These are phyloP conservation scores for Nitzschia sp. DNA, from an alignment of 108 stramenopile genomes.

Conservation along the genomic window DNA sequence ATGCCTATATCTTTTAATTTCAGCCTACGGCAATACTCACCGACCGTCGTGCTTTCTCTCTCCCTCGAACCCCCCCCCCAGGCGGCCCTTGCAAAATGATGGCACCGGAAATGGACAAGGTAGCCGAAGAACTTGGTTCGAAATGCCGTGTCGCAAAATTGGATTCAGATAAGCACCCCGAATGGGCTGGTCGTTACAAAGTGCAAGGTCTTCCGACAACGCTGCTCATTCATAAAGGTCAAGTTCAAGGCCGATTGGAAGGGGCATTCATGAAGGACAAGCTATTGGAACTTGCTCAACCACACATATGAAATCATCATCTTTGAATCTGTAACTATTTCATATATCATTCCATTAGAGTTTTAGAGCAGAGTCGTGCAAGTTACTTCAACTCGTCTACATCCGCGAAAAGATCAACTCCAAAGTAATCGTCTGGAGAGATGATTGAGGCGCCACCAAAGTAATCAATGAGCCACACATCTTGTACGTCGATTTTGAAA, in stretches of 20 bases:
- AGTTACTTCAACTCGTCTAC: neutral
- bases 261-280: slow-evolving; percentile 77
- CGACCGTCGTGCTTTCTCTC: too few relatives aligned
- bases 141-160: slow-evolving; percentile 75
- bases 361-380: neutral
- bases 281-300: slow-evolving; percentile 48
- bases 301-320: neutral
- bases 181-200: slow-evolving; percentile 49
- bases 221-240: slow-evolving; percentile 59
- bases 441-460: slow-evolving; percentile 68
- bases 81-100: slow-evolving; percentile 88
- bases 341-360: too few relatives aligned
- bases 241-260: slow-evolving; percentile 68
- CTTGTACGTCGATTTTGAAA: slow-evolving; percentile 46
- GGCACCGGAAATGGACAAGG: slow-evolving; percentile 64
- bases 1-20: too few relatives aligned
- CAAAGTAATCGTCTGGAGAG: slow-evolving; percentile 44
- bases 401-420: neutral
- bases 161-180: slow-evolving; percentile 72
- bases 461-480: slow-evolving; percentile 70
- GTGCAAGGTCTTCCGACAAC: slow-evolving; percentile 60
- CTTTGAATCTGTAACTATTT: neutral
- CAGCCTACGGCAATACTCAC: too few relatives aligned
- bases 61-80: too few relatives aligned
- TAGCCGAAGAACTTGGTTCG: slow-evolving; percentile 59